Conservation (phyloP, 2,329 filamentous ascomycete genomes). For the Aspergillus sp. region DNA sequence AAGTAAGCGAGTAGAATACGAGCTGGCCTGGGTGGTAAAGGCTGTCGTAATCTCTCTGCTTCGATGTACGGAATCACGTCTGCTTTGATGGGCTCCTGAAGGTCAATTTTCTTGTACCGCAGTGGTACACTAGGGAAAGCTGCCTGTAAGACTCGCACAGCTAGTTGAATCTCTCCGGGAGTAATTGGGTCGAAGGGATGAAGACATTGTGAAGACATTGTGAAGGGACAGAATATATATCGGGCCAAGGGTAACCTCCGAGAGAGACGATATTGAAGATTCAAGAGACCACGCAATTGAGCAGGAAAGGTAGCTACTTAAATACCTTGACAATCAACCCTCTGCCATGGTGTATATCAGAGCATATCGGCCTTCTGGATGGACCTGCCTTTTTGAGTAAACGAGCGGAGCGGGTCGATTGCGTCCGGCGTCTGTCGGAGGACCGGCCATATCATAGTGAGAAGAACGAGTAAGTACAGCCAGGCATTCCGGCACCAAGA, state of each 20-base stretch:
- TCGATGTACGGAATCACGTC: conserved; percentile 54
- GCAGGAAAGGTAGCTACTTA: background rate
- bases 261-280: background rate
- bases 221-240: background rate
- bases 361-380: conserved; percentile 9
- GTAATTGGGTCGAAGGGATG: conserved; percentile 35
- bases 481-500: too few species aligned
- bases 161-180: conserved; percentile 32
- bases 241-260: background rate
- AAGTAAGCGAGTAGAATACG: conserved; percentile 51
- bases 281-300: background rate
- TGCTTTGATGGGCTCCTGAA: conserved; percentile 58
- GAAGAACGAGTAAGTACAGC: too few species aligned
- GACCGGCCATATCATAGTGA: background rate
- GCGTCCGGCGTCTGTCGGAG: background rate
- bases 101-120: conserved; percentile 59
- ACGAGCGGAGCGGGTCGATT: background rate
- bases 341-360: background rate
- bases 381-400: conserved; percentile 24
- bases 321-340: background rate
- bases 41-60: conserved; percentile 50
- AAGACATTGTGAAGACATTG: conserved; percentile 2
- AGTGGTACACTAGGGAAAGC: conserved; percentile 31
- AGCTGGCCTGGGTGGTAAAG: conserved; percentile 44
- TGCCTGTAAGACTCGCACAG: conserved; percentile 28